Evolutionary conservation across 352 stramenopile species (phyloP).

Genomic region (Blastocystis sp.): DNA sequence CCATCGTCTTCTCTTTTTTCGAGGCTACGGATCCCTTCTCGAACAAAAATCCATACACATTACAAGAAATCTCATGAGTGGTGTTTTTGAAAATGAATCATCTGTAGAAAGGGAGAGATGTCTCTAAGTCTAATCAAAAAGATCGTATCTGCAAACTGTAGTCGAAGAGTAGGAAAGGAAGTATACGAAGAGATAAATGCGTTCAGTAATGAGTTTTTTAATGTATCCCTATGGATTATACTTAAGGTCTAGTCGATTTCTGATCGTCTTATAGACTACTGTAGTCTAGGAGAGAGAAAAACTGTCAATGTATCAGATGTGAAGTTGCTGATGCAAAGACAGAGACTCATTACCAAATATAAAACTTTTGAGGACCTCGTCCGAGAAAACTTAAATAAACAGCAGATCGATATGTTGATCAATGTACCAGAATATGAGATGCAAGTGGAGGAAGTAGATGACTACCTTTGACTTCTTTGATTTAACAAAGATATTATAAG

Average conservation of each 20-base stretch:
- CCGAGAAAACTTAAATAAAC: constrained; percentile 32
- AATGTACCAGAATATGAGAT: constrained; percentile 2
- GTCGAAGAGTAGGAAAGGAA: constrained; percentile 4
- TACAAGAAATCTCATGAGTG: neutral
- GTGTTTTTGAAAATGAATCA: neutral
- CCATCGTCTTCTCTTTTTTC: neutral
- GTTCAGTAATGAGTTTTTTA: constrained; percentile 8
- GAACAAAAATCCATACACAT: neutral
- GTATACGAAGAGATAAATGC: neutral
- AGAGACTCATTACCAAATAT: neutral
- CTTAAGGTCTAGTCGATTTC: neutral
- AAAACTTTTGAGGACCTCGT: constrained; percentile 4
- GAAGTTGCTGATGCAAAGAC: constrained; percentile 19
- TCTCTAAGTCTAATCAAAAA: constrained; percentile 6
- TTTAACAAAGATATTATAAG: neutral
- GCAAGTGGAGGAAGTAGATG: neutral
- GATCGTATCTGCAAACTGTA: constrained; percentile 14
- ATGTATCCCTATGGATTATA: neutral
- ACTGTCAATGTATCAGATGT: constrained; percentile 15
- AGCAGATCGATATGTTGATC: constrained; percentile 40
- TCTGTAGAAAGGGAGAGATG: neutral
- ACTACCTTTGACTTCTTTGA: neutral
- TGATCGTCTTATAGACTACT: constrained; percentile 46
- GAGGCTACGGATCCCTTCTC: neutral
- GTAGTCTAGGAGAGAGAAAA: constrained; percentile 1